Evolutionary conservation across 331 rosid species (phyloP).

Genomic region (Rhamnella rubrinervis): DNA sequence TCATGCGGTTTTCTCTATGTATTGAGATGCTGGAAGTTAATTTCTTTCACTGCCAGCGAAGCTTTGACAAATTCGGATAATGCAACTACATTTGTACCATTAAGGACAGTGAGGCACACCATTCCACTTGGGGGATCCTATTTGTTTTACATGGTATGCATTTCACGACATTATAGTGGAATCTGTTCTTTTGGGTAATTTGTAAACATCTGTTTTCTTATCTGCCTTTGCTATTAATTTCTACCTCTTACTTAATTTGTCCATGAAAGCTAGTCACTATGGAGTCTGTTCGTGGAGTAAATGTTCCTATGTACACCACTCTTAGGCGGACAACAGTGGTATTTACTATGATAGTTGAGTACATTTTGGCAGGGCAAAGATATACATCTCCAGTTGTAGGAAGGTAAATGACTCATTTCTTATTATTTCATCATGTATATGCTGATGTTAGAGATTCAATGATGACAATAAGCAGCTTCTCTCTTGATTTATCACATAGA

Average conservation of each 20-base stretch:
- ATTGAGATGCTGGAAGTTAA: constrained; percentile 68
- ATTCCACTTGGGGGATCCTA: constrained; percentile 84
- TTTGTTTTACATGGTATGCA: constrained; percentile 87
- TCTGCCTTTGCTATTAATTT: constrained; percentile 17
- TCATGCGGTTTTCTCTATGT: constrained; percentile 71
- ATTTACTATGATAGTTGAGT: constrained; percentile 83
- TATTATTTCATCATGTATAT: background rate
- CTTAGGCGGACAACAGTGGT: constrained; percentile 95
- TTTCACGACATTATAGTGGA: constrained; percentile 10
- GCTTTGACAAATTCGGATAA: constrained; percentile 47
- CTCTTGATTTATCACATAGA: constrained; percentile 7
- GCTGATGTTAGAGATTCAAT: background rate
- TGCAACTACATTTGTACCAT: constrained; percentile 51
- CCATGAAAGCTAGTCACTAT: constrained; percentile 85
- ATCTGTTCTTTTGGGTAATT: background rate
- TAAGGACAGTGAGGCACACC: constrained; percentile 75
- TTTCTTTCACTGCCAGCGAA: constrained; percentile 66
- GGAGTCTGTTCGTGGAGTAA: constrained; percentile 98
- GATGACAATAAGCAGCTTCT: background rate
- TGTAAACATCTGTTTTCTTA: constrained; percentile 4
- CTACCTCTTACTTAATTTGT: constrained; percentile 35
- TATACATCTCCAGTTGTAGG: constrained; percentile 66
- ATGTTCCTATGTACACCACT: constrained; percentile 99
- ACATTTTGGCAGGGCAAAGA: constrained; percentile 72
- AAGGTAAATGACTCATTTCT: constrained; percentile 55